Conservation (phyloP, 495 filamentous ascomycete species). For the Hypoxylon subgilvum region DNA sequence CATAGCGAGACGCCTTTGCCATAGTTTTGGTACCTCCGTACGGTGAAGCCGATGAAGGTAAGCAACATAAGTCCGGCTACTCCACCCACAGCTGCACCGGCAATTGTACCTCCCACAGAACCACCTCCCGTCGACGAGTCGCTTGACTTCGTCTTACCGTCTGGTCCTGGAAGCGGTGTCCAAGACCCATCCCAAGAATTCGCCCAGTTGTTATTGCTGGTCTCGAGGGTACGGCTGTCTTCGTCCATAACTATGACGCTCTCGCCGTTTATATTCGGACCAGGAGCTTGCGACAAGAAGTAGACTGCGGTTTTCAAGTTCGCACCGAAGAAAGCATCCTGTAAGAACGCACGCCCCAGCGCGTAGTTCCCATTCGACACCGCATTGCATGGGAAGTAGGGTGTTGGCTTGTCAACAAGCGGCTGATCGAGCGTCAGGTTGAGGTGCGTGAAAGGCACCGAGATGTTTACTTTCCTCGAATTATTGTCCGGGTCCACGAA, state of each 20-base stretch:
- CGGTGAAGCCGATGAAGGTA: neutral
- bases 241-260: conserved; percentile 16
- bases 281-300: conserved; percentile 20
- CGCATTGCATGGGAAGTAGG: conserved; percentile 58
- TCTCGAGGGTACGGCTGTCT: conserved; percentile 1
- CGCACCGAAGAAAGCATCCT: conserved; percentile 58
- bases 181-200: conserved; percentile 19
- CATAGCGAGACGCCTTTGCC: conserved; percentile 17
- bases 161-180: conserved; percentile 17
- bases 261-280: conserved; percentile 12
- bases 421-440: conserved; percentile 57
- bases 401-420: conserved; percentile 46
- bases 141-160: neutral
- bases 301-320: conserved; percentile 42
- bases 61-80: conserved; percentile 5
- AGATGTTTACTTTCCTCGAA: conserved; percentile 48
- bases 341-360: conserved; percentile 60
- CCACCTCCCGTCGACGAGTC: neutral
- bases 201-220: conserved; percentile 21
- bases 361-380: conserved; percentile 33
- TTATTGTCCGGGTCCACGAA: conserved; percentile 41
- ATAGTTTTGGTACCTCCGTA: conserved; percentile 6
- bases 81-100: conserved; percentile 9
- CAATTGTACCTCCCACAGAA: neutral
- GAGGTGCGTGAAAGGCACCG: conserved; percentile 56